Conservation (phyloP, 768 basidiomycete genomes). For the Rhizopogon vesiculosus region DNA sequence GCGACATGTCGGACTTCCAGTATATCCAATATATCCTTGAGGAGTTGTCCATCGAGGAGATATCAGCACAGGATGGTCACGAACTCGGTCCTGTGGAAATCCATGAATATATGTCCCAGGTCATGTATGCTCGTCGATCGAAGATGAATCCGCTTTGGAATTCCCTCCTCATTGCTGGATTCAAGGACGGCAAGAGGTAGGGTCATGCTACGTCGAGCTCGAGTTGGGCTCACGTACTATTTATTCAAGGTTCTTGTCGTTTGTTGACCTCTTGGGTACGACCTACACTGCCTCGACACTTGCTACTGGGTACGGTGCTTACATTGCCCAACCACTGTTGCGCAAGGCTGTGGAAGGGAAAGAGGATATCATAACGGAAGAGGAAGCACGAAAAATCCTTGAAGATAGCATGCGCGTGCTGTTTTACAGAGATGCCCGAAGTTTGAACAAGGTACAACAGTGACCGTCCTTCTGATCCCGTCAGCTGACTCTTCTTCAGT, state of each 20-base stretch:
- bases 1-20: slow-evolving; percentile 98
- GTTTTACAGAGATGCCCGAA: slow-evolving; percentile 94
- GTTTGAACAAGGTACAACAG: slow-evolving; percentile 80
- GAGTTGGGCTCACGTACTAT: not conserved
- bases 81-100: slow-evolving; percentile 82
- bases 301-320: slow-evolving; percentile 91
- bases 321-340: slow-evolving; percentile 90
- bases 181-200: slow-evolving; percentile 79
- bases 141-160: slow-evolving; percentile 98
- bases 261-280: slow-evolving; percentile 93
- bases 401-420: slow-evolving; percentile 88
- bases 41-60: slow-evolving; percentile 72
- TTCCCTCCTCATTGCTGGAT: slow-evolving; percentile 85
- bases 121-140: slow-evolving; percentile 85
- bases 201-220: slow-evolving; percentile 12
- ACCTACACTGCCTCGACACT: slow-evolving; percentile 92
- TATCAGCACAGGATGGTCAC: slow-evolving; percentile 79
- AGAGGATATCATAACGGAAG: slow-evolving; percentile 70
- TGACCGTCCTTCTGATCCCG: not conserved
- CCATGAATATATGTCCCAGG: slow-evolving; percentile 85
- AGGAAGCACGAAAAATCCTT: slow-evolving; percentile 73
- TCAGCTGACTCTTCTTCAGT: slow-evolving; percentile 43
- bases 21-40: slow-evolving; percentile 81
- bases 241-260: slow-evolving; percentile 77
- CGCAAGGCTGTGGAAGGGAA: slow-evolving; percentile 86